Percentiles rank a stretch among this genome's conserved stretches.
These are phyloP conservation scores for Sindora glabra DNA, from an alignment of 306 rosid species.

Conservation along the genomic window DNA sequence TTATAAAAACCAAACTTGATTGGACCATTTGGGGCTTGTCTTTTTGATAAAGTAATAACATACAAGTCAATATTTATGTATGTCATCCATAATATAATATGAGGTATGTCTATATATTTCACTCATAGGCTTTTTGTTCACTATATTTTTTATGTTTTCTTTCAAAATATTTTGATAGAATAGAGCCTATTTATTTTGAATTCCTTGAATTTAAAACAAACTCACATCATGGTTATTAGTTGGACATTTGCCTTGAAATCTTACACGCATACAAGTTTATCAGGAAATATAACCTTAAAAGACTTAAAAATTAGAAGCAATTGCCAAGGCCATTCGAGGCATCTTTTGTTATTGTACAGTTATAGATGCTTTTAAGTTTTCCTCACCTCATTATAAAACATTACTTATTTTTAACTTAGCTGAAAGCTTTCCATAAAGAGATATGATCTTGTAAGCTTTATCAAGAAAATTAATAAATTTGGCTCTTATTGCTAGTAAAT, in stretches of 20 bases:
- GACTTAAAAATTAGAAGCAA: conserved; percentile 59
- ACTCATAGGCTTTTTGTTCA: not conserved
- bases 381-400: conserved; percentile 57
- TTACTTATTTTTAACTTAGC: conserved; percentile 83
- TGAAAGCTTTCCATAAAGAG: conserved; percentile 88
- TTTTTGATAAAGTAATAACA: conserved; percentile 93
- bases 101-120: not conserved
- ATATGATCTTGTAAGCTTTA: conserved; percentile 68
- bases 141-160: conserved; percentile 21
- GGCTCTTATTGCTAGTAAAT: conserved; percentile 29
- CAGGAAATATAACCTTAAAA: conserved; percentile 51
- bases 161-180: conserved; percentile 46
- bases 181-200: conserved; percentile 87
- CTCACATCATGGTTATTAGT: conserved; percentile 86
- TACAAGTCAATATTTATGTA: conserved; percentile 79
- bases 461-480: conserved; percentile 43
- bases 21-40: conserved; percentile 94
- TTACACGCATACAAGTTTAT: conserved; percentile 58
- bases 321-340: conserved; percentile 72
- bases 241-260: conserved; percentile 83
- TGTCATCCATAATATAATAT: conserved; percentile 24
- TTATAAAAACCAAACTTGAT: conserved; percentile 85
- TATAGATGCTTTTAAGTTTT: conserved; percentile 64
- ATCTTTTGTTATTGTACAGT: conserved; percentile 68
- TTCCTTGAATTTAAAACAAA: conserved; percentile 87